These are phyloP conservation scores for Diaporthe amygdali DNA, from an alignment of 2,329 filamentous ascomycete genomes.

Conservation along the genomic window DNA sequence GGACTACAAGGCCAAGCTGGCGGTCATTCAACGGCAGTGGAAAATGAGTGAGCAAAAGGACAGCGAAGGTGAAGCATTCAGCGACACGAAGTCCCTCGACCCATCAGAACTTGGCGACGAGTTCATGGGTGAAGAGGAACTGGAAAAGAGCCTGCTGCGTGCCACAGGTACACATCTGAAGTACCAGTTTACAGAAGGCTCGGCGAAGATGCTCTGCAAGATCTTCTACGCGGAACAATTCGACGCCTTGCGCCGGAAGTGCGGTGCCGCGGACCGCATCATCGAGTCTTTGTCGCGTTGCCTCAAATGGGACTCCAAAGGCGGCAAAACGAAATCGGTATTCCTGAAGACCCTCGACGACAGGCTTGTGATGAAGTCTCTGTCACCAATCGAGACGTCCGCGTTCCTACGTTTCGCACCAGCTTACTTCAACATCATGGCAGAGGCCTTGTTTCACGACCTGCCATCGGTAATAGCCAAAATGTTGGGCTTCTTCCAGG, in stretches of 20 bases:
- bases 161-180: conserved; percentile 91
- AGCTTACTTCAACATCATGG: conserved; percentile 97
- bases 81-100: conserved; percentile 36
- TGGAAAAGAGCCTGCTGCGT: conserved; percentile 85
- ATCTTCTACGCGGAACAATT: conserved; percentile 99
- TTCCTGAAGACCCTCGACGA: conserved; percentile 97
- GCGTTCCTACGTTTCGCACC: conserved; percentile 96
- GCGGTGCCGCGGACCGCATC: conserved; percentile 90
- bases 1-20: conserved; percentile 84
- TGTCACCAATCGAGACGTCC: conserved; percentile 89
- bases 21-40: conserved; percentile 64
- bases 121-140: conserved; percentile 67
- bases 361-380: conserved; percentile 87
- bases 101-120: conserved; percentile 43
- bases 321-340: conserved; percentile 95
- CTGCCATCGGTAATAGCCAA: conserved; percentile 97
- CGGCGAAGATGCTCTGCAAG: conserved; percentile 96
- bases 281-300: conserved; percentile 94
- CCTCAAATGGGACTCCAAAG: conserved; percentile 97
- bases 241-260: conserved; percentile 90
- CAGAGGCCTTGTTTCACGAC: conserved; percentile 92
- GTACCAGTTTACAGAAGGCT: conserved; percentile 92
- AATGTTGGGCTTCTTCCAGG: conserved; percentile 98
- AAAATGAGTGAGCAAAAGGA: conserved; percentile 47
- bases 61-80: conserved; percentile 35